Evolutionary conservation across 2,329 filamentous ascomycete species (phyloP), one percentile per base, ranked within the genome.

Genomic region (Aspergillus terreus): DNA sequence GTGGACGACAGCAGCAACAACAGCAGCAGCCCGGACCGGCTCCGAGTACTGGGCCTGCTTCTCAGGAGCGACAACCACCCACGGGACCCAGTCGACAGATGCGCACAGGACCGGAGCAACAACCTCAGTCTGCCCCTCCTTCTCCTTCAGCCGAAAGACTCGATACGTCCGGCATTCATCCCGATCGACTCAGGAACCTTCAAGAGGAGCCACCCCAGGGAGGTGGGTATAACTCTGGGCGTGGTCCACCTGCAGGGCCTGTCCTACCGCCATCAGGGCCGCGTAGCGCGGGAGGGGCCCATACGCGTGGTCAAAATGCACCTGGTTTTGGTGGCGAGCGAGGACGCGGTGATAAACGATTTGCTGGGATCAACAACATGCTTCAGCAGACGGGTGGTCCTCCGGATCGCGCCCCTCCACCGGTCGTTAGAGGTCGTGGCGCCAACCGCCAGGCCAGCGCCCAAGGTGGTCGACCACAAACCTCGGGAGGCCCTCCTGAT

Each of bases 91-190:
- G 64, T 30, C 70, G 74, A 49, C 63, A 70, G 44, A 62, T 67
- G 43, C 69, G 74, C 42, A 63, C 57, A 21, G 60, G 52, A 38
- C 66, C 66, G 21, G 71, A 70, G 10, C 67, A 65, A 46, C 57
- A 66, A 25, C 51, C 65, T 7, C 49, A 63, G 38, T 36, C 64
- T n/a, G 58, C 61, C 27, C 51, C 63, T 11, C 62, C 71, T 14
- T 66, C 71, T 38, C 63, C 70, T 6, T 63, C 66, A 27, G 46
- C 63, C 10, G 67, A 67, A 9, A 61, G 57, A 30, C 57, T 65
- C 40, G 73, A 76, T 33, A 64, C 70, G 14, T 65, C 70, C 19
- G 78, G 78, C 30, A 74, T 83, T 43, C 80, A 82, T 60, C 80
- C 80, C 10, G 80, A 81, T 59, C 74, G 80, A 35, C 64, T 81